Evolutionary conservation across 2,329 filamentous ascomycete genomes (phyloP).

Genomic region (Hypoxylon sp.): DNA sequence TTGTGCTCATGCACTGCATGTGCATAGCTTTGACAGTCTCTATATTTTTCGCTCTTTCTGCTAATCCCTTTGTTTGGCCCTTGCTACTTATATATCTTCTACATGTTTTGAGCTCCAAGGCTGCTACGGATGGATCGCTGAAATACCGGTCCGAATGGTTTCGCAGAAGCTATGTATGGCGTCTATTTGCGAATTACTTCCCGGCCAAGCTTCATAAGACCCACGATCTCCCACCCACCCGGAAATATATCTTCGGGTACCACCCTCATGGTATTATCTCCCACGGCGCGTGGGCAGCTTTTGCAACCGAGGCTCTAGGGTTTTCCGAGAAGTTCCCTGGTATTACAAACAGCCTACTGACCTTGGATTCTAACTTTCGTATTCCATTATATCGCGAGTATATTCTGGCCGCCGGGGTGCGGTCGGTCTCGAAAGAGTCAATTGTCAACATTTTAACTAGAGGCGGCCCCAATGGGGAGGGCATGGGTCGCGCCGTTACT

Average conservation of each 20-base stretch:
- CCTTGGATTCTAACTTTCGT: slow-evolving; percentile 95
- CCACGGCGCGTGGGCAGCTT: slow-evolving; percentile 93
- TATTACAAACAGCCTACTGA: slow-evolving; percentile 93
- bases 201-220: slow-evolving; percentile 91
- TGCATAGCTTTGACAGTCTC: slow-evolving; percentile 79
- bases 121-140: slow-evolving; percentile 81
- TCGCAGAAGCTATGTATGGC: slow-evolving; percentile 83
- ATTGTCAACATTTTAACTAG: slow-evolving; percentile 89
- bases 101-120: slow-evolving; percentile 84
- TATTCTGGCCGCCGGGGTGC: slow-evolving; percentile 87
- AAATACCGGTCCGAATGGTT: slow-evolving; percentile 81
- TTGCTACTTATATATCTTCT: slow-evolving; percentile 81
- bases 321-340: slow-evolving; percentile 92
- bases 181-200: slow-evolving; percentile 92
- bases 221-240: slow-evolving; percentile 79
- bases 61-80: slow-evolving; percentile 94
- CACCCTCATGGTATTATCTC: slow-evolving; percentile 98
- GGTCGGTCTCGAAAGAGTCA: slow-evolving; percentile 90
- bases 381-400: slow-evolving; percentile 96
- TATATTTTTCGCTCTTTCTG: slow-evolving; percentile 90
- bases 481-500: slow-evolving; percentile 95
- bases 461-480: slow-evolving; percentile 82
- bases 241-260: slow-evolving; percentile 97
- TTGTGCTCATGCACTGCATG: slow-evolving; percentile 81
- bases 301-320: slow-evolving; percentile 89